A percentile compares a stretch with the other conserved stretches of the same genome.
Evolutionary conservation across 345 rosid genomes (phyloP).

Genomic region (Rhizophora mangle): DNA sequence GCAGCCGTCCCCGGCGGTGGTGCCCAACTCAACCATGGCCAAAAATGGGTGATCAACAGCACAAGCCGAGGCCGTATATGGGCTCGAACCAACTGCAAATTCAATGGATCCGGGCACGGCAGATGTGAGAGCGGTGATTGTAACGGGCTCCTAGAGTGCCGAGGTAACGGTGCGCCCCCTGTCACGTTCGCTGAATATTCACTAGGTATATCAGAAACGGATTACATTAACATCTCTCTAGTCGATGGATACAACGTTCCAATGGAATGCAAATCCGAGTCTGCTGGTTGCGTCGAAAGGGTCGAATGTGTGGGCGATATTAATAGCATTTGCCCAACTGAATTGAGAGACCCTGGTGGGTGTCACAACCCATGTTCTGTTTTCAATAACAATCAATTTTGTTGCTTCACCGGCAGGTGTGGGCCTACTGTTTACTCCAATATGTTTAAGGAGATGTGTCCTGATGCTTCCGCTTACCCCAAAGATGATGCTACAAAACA

Average conservation of each 20-base stretch:
- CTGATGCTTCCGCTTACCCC: no score
- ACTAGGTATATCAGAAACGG: not conserved
- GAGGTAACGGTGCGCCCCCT: not conserved
- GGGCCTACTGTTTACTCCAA: no score
- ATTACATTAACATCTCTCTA: not conserved
- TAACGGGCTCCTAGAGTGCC: not conserved
- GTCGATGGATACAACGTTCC: not conserved
- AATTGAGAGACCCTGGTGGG: not conserved
- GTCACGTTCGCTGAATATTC: not conserved
- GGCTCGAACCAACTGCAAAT: not conserved
- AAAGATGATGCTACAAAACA: no score
- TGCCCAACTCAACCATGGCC: not conserved
- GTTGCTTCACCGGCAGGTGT: not conserved
- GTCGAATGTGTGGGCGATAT: not conserved
- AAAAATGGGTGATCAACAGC: not conserved
- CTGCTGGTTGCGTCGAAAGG: no score
- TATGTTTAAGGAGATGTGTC: no score
- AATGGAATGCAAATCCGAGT: not conserved
- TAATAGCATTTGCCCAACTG: not conserved
- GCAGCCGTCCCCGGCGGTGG: slow-evolving; percentile 17
- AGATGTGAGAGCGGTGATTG: not conserved
- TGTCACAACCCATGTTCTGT: not conserved
- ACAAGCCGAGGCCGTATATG: not conserved
- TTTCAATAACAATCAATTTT: not conserved
- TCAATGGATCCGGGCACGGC: not conserved